Evolutionary conservation across 2,329 filamentous ascomycete genomes (phyloP).

Genomic region (Arthroderma sp.): DNA sequence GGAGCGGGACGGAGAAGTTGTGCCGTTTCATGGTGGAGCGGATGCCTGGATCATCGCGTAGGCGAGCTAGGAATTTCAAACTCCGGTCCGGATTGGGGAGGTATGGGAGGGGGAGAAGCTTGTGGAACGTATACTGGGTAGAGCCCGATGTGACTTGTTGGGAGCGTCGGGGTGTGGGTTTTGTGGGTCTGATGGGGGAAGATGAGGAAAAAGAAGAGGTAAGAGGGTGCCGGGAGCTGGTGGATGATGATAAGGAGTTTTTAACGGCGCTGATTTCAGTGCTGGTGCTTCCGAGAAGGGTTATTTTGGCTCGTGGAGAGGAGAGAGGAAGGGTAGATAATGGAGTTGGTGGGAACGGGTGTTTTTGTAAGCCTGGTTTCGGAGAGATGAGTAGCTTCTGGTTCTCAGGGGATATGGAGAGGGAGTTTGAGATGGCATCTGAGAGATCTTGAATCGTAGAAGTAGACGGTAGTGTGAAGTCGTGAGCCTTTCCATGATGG

Average conservation of each 20-base stretch:
- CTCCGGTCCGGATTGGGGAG: conserved; percentile 64
- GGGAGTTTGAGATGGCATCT: conserved; percentile 18
- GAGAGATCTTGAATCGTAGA: conserved; percentile 39
- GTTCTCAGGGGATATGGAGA: conserved; percentile 29
- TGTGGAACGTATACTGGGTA: conserved; percentile 61
- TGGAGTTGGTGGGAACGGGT: conserved; percentile 28
- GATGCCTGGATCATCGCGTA: conserved; percentile 76
- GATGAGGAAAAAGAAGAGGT: conserved; percentile 13
- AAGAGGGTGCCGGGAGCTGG: conserved; percentile 7
- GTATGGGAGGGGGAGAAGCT: conserved; percentile 59
- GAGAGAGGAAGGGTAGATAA: conserved; percentile 21
- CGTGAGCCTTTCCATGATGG: conserved; percentile 41
- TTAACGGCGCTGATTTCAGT: conserved; percentile 32
- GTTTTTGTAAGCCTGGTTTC: conserved; percentile 34
- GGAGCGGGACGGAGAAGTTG: conserved; percentile 66
- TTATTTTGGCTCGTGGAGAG: conserved; percentile 33
- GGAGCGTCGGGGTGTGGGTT: conserved; percentile 19
- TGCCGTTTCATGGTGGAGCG: conserved; percentile 70
- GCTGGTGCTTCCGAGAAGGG: conserved; percentile 31
- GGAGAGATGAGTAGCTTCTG: conserved; percentile 35
- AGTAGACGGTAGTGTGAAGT: conserved; percentile 34
- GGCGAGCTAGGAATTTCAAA: conserved; percentile 56
- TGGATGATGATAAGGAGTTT: conserved; percentile 16
- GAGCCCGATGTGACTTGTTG: conserved; percentile 17
- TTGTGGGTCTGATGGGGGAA: conserved; percentile 9